phyloP scores from a whole-genome alignment of 208 protist genomes.

The Leishmania tropica region DNA sequence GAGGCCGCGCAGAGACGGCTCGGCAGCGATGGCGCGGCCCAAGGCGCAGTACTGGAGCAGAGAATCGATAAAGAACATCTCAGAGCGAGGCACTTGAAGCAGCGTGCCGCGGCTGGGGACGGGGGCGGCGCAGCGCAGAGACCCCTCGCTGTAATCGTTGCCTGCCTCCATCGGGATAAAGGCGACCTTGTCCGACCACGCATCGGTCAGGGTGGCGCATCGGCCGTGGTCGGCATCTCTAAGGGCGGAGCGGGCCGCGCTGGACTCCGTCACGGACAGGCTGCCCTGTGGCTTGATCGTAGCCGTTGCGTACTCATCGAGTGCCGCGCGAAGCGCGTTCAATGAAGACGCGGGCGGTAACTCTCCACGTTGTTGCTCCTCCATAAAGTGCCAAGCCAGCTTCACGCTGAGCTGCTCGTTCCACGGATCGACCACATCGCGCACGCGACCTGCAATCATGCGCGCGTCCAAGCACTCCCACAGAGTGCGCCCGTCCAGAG shows the following conservation, averaged over 20 bases:
- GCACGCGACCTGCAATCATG: constrained; percentile 37
- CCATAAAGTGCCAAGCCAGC: constrained; percentile 47
- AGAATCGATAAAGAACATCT: constrained; percentile 72
- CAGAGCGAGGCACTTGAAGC: constrained; percentile 68
- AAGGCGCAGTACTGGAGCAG: constrained; percentile 57
- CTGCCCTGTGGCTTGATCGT: constrained; percentile 51
- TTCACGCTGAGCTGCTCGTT: constrained; percentile 89
- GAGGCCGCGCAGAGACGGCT: constrained; percentile 41
- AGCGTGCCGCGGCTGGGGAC: constrained; percentile 59
- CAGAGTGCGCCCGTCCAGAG: constrained; percentile 66
- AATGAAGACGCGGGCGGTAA: neutral
- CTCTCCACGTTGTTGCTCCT: constrained; percentile 2
- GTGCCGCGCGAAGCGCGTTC: constrained; percentile 15
- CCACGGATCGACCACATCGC: constrained; percentile 53
- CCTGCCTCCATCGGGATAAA: constrained; percentile 43
- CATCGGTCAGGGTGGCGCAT: neutral
- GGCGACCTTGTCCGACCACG: constrained; percentile 30
- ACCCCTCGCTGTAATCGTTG: constrained; percentile 65
- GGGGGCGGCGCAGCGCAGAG: constrained; percentile 54
- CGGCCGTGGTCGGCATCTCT: neutral
- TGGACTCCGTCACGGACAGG: neutral
- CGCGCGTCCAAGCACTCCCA: constrained; percentile 65
- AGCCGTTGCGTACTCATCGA: constrained; percentile 42
- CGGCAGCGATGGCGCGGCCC: constrained; percentile 45
- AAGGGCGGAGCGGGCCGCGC: neutral